Percentiles rank a stretch among this genome's conserved stretches.
These are phyloP conservation scores for Agaricus subrufescens DNA, from an alignment of 768 basidiomycete genomes.

Conservation along the genomic window DNA sequence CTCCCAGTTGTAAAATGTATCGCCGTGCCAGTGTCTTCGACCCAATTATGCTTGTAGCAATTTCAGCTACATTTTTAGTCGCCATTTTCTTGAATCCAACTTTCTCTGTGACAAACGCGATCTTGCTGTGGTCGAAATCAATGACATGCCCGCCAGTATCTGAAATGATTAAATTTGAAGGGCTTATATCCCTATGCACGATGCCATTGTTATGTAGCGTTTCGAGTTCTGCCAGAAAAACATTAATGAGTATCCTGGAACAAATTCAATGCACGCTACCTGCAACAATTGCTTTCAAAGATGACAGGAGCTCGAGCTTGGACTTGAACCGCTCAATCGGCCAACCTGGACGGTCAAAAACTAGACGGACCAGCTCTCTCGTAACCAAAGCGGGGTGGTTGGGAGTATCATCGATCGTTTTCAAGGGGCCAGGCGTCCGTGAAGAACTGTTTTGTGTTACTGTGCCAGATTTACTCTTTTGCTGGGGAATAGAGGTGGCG, in stretches of 20 bases:
- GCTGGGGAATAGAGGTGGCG: too few species aligned
- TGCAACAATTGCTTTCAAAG: not conserved
- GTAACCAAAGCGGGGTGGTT: not conserved
- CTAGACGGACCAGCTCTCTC: not conserved
- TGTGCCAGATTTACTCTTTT: too few species aligned
- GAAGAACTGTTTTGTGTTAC: not conserved
- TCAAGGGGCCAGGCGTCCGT: not conserved
- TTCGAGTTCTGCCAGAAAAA: not conserved
- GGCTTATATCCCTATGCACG: not conserved
- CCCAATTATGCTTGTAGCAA: too few species aligned
- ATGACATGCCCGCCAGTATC: not conserved
- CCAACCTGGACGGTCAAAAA: not conserved
- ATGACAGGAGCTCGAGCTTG: not conserved
- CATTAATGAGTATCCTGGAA: not conserved
- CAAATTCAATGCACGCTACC: not conserved
- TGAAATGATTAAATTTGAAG: not conserved
- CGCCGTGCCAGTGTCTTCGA: too few species aligned
- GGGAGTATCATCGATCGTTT: not conserved
- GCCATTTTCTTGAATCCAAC: too few species aligned
- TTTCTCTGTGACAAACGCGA: too few species aligned
- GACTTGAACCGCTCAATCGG: not conserved
- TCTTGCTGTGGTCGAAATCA: slow-evolving; percentile 1
- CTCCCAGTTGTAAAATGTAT: too few species aligned
- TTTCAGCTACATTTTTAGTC: too few species aligned
- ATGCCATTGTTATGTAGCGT: not conserved